Base-by-base conservation (phyloP, 2,329 filamentous ascomycete genomes). In the Sclerotiophoma versabilis region DNA sequence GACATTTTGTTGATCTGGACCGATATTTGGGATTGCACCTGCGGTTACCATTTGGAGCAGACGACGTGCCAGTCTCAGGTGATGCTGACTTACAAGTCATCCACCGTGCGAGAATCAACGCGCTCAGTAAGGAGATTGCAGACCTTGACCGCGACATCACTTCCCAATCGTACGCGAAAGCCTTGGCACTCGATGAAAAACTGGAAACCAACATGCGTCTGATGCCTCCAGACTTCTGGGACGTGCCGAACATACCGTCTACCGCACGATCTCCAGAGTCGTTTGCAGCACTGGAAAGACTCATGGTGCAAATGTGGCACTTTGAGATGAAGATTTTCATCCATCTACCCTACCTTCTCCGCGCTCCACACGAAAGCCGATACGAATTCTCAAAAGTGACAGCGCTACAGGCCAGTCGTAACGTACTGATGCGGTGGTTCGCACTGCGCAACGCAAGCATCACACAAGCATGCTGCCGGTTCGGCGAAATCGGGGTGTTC, bases 401-500 rank as follows among this genome's bases (percentile, higher is more conserved):
- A 1, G 72, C 69, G 4, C 49, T 74, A 17, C 70, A 73, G 42
- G 66, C 71, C 8, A 69, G 70, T 39, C 72, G 72, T 3, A 72
- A 73, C 54, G 58, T 75, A 12, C 49, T 74, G 25, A 71, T 74
- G 70, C 51, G 72, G 42, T 75, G 70, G 70, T 73, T 75, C 44
- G 72, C 71, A 2, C 63, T 75, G 4, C 65, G 70, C 22, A 74
- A 73, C 37, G 66, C 70, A 5, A 55, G 53, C 46, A 72, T 73
- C 43, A 74, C 71, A 9, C 71, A 74, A 52, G 69, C 70, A 1
- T 74, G 69, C 49, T 72, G 65, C 29, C 68, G 71, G 4, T 58
- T 69, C n/a, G 66, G 64, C 9, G 72, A 75, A 45, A 58, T 74
- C 10, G 64, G 62, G 10, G 69, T 73, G 6, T 75, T 74, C 49